Conservation (phyloP, 2,329 filamentous ascomycete species). For the Chaetomium globosum region DNA sequence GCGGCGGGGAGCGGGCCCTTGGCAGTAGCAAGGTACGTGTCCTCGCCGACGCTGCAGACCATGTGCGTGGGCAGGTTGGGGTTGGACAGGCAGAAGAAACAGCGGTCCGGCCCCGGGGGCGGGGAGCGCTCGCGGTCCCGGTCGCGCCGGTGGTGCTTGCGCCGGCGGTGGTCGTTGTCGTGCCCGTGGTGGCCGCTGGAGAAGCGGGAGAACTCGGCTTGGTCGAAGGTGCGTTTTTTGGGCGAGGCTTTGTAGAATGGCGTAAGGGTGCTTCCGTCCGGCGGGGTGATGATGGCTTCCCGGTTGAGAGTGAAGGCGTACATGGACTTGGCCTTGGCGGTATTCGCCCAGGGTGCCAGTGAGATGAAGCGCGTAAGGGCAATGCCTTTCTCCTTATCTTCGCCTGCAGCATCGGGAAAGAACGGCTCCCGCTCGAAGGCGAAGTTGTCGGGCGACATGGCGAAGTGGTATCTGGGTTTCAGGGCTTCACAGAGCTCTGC, state of each 20-base stretch:
- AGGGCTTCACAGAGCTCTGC: slow-evolving; percentile 76
- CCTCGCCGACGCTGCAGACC: slow-evolving; percentile 83
- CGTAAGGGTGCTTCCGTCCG: slow-evolving; percentile 72
- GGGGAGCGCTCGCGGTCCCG: slow-evolving; percentile 50
- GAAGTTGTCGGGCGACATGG: slow-evolving; percentile 63
- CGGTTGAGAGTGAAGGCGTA: slow-evolving; percentile 76
- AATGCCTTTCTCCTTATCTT: slow-evolving; percentile 51
- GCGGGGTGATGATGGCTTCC: slow-evolving; percentile 62
- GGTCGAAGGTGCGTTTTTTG: slow-evolving; percentile 61
- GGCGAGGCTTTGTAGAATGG: slow-evolving; percentile 61
- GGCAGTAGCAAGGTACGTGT: slow-evolving; percentile 85
- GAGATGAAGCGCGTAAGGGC: slow-evolving; percentile 86
- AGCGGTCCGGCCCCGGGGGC: slow-evolving; percentile 72
- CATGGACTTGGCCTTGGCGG: slow-evolving; percentile 75
- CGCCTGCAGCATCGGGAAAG: slow-evolving; percentile 62
- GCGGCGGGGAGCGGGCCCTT: slow-evolving; percentile 82
- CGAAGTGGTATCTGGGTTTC: slow-evolving; percentile 91
- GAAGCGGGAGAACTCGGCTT: slow-evolving; percentile 58
- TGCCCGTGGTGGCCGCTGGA: slow-evolving; percentile 47
- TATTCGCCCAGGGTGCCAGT: slow-evolving; percentile 75
- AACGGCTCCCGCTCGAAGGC: slow-evolving; percentile 95
- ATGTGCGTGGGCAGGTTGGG: slow-evolving; percentile 82
- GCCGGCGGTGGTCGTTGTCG: slow-evolving; percentile 48
- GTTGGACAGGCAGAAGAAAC: slow-evolving; percentile 96
- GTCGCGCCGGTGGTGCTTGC: slow-evolving; percentile 37